Conservation (phyloP, 2,329 filamentous ascomycete species). For the Fusarium ramigenum region DNA sequence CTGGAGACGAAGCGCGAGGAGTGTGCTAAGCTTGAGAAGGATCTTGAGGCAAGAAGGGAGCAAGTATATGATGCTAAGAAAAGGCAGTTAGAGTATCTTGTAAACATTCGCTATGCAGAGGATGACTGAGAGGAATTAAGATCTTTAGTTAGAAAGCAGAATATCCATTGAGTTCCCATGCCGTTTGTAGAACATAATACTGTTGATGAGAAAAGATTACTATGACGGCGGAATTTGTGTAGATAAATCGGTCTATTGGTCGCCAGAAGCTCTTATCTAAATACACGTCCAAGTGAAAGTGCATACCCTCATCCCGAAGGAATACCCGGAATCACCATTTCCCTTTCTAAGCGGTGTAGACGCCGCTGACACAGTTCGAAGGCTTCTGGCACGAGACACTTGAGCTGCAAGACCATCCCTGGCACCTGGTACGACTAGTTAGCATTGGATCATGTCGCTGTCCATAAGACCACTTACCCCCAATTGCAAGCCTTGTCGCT, state of each 20-base stretch:
- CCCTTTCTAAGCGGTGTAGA: rapidly evolving
- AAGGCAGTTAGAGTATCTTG: not conserved
- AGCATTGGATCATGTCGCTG: rapidly evolving
- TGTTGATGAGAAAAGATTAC: not conserved
- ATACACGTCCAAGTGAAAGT: too few relatives aligned
- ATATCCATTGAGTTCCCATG: rapidly evolving
- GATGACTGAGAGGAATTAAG: rapidly evolving
- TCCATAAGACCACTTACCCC: not conserved
- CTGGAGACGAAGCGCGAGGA: rapidly evolving
- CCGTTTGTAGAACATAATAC: rapidly evolving
- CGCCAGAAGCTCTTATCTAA: not conserved
- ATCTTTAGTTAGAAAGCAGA: rapidly evolving
- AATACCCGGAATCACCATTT: rapidly evolving
- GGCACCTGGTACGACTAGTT: not conserved
- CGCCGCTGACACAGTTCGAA: not conserved
- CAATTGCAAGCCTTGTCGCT: not conserved
- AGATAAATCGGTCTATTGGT: rapidly evolving
- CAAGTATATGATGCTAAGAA: not conserved
- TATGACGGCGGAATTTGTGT: not conserved
- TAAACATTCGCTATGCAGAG: not conserved
- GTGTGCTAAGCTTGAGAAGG: not conserved
- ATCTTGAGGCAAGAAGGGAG: not conserved
- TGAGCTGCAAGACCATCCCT: not conserved
- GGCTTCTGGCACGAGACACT: not conserved
- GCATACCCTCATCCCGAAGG: rapidly evolving